phyloP scores from a whole-genome alignment of 257 asterid species.

The Phtheirospermum japonicum region DNA sequence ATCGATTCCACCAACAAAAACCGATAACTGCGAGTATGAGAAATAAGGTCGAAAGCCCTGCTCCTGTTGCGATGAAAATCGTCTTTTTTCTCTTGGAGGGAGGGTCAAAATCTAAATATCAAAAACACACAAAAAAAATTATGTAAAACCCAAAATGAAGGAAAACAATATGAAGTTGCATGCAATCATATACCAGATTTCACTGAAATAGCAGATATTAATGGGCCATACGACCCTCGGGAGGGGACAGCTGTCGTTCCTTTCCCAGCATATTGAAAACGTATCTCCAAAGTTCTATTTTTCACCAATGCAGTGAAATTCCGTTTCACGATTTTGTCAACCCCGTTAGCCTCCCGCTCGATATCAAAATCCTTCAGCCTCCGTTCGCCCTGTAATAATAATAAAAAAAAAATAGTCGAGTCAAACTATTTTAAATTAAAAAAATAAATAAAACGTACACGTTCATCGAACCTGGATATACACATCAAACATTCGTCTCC shows the following conservation, averaged over 20 bases:
- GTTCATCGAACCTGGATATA: slow-evolving; percentile 48
- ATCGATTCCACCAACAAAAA: slow-evolving; percentile 40
- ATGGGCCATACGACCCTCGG: slow-evolving; percentile 54
- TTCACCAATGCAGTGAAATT: slow-evolving; percentile 33
- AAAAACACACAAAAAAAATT: too few species aligned
- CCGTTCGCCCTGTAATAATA: slow-evolving; percentile 37
- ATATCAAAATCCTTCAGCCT: slow-evolving; percentile 46
- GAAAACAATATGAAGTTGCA: not conserved
- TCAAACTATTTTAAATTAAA: too few species aligned
- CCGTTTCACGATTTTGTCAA: slow-evolving; percentile 28
- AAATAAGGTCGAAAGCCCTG: slow-evolving; percentile 27
- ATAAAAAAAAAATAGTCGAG: too few species aligned
- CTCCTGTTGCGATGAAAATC: slow-evolving; percentile 39
- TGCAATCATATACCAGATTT: slow-evolving; percentile 41
- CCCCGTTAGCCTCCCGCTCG: slow-evolving; percentile 42
- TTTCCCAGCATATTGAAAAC: slow-evolving; percentile 47
- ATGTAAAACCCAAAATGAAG: too few species aligned
- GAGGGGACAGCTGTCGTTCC: slow-evolving; percentile 49
- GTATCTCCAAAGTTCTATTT: slow-evolving; percentile 43
- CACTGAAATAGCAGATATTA: slow-evolving; percentile 61
- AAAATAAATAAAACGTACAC: too few species aligned
- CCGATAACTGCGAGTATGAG: slow-evolving; percentile 32
- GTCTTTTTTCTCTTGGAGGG: slow-evolving; percentile 40
- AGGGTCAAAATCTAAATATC: slow-evolving; percentile 45
- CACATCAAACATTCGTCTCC: slow-evolving; percentile 63